Evolutionary conservation across 257 asterid species (phyloP).

Genomic region (Marsdenia floribunda): DNA sequence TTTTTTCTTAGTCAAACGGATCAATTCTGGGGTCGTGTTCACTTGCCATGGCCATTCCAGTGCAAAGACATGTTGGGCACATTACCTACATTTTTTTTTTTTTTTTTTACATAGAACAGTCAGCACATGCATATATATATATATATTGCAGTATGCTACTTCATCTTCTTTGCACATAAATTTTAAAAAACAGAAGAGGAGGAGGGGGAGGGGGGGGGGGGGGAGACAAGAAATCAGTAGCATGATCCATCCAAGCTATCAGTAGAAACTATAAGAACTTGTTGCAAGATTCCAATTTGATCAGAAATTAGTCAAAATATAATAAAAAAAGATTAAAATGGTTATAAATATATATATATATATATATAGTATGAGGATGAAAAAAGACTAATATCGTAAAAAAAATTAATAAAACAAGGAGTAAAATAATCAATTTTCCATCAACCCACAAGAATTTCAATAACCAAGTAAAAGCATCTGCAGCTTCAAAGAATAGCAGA

Average conservation of each 20-base stretch:
- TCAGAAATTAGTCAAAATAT: too few species aligned
- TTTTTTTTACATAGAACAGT: background rate
- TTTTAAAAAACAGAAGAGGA: too few species aligned
- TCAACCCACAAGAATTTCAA: background rate
- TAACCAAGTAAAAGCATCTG: background rate
- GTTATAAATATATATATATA: too few species aligned
- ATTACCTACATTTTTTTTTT: conserved; percentile 42
- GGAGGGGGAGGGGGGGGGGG: too few species aligned
- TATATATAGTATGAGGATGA: too few species aligned
- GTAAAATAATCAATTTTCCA: background rate
- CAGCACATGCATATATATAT: background rate
- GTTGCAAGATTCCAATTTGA: too few species aligned
- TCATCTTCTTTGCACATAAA: too few species aligned
- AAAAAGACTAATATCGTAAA: too few species aligned
- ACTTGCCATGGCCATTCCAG: conserved; percentile 96
- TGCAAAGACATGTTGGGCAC: conserved; percentile 95
- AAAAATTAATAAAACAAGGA: too few species aligned
- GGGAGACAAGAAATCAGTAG: background rate
- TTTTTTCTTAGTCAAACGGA: conserved; percentile 59
- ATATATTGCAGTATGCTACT: too few species aligned
- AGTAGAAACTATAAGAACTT: too few species aligned
- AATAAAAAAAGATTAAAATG: too few species aligned
- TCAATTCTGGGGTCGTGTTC: conserved; percentile 87
- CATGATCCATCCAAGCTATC: background rate
- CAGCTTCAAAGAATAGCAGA: background rate